Evolutionary conservation across 345 rosid genomes (phyloP).

Genomic region (Lagerstroemia speciosa): DNA sequence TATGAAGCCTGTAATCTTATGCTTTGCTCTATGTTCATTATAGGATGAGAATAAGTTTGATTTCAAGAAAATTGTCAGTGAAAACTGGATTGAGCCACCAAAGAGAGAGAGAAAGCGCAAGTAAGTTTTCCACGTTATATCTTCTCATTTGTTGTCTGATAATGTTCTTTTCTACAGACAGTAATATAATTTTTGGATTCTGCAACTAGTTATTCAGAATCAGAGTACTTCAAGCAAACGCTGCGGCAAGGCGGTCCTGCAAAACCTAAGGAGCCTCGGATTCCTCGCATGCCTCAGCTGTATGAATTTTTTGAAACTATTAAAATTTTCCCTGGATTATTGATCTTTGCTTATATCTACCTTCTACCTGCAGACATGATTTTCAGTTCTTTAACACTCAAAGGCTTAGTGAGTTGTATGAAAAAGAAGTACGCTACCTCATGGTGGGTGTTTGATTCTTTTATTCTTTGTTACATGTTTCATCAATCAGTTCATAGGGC

Average conservation of each 20-base stretch:
- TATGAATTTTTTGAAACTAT: constrained; percentile 24
- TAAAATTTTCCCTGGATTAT: not conserved
- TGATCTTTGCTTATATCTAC: not conserved
- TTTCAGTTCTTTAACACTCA: constrained; percentile 95
- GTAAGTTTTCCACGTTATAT: constrained; percentile 26
- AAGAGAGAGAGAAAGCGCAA: constrained; percentile 98
- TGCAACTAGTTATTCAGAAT: constrained; percentile 73
- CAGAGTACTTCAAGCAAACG: constrained; percentile 94
- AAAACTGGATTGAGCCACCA: constrained; percentile 97
- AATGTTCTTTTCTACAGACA: not conserved
- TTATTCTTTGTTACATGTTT: not conserved
- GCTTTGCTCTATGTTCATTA: constrained; percentile 9
- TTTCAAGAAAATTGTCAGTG: constrained; percentile 89
- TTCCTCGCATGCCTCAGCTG: constrained; percentile 99
- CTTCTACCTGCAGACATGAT: constrained; percentile 51
- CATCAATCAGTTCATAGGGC: not conserved
- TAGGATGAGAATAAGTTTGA: constrained; percentile 91
- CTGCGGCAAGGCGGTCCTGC: constrained; percentile 92
- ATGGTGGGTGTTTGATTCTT: constrained; percentile 48
- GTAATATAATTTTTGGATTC: not conserved
- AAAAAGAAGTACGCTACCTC: constrained; percentile 92
- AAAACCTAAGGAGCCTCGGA: constrained; percentile 93
- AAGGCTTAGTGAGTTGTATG: constrained; percentile 88
- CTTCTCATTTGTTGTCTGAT: constrained; percentile 4
- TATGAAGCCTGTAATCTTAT: not conserved